Conservation (phyloP, 352 stramenopile species). For the Plasmopara halstedii region DNA sequence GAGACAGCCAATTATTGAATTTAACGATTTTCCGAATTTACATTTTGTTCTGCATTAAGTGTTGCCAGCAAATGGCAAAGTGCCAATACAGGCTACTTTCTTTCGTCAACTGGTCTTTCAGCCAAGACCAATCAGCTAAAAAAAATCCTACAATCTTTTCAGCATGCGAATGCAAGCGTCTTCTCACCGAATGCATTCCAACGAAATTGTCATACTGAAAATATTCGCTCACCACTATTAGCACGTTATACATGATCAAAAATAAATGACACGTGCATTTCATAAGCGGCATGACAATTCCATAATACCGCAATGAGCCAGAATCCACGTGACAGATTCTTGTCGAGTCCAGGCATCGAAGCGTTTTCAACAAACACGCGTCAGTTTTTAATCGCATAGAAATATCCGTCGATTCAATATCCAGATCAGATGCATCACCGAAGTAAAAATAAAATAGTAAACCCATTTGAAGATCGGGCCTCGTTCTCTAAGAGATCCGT, state of each 20-base stretch:
- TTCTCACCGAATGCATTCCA: conserved; percentile 39
- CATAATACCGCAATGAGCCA: conserved; percentile 18
- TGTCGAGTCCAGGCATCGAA: conserved; percentile 29
- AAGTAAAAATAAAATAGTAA: conserved; percentile 55
- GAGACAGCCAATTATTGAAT: conserved; percentile 18
- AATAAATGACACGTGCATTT: conserved; percentile 38
- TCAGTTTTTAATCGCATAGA: conserved; percentile 27
- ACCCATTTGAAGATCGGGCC: conserved; percentile 35
- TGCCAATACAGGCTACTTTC: conserved; percentile 31
- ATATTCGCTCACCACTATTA: conserved; percentile 10
- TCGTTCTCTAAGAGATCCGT: conserved; percentile 27
- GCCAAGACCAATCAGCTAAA: conserved; percentile 62
- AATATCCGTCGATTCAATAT: conserved; percentile 30
- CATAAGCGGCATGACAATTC: conserved; percentile 15
- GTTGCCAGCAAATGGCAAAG: conserved; percentile 44
- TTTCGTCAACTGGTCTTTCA: conserved; percentile 39
- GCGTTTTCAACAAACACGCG: conserved; percentile 42
- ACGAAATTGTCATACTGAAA: conserved; percentile 28
- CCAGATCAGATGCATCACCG: conserved; percentile 42
- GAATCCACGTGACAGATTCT: conserved; percentile 19
- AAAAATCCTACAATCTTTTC: conserved; percentile 46
- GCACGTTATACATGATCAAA: conserved; percentile 42
- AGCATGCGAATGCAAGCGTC: conserved; percentile 26
- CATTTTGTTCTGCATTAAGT: conserved; percentile 40
- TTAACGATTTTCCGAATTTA: conserved; percentile 24